These are phyloP conservation scores for Pholiota microspora DNA, from an alignment of 768 basidiomycete species.

Conservation along the genomic window DNA sequence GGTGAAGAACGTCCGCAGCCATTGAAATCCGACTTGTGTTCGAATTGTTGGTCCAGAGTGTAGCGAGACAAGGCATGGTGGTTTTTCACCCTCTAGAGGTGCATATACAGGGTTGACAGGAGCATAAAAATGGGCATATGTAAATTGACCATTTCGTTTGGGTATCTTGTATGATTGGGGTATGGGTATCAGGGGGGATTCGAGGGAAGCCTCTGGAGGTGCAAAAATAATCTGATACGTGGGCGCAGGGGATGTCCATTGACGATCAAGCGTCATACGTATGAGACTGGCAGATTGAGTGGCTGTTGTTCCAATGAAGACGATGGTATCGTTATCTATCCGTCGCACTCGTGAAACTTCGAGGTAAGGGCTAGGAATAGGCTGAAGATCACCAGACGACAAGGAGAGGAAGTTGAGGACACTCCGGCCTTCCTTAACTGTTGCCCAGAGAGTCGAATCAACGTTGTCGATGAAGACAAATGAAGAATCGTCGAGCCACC, in stretches of 20 bases:
- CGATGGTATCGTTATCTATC: conserved; percentile 5
- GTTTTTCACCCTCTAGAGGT: conserved; percentile 24
- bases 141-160: conserved; percentile 8
- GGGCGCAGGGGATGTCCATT: conserved; percentile 6
- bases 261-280: conserved; percentile 8
- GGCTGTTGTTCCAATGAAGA: conserved; percentile 6
- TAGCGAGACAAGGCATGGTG: conserved; percentile 60
- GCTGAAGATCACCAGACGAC: conserved; percentile 1
- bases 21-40: conserved; percentile 42
- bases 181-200: neutral
- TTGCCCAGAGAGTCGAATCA: conserved; percentile 2
- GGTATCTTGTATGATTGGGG: conserved; percentile 8
- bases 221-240: conserved; percentile 1
- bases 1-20: conserved; percentile 58
- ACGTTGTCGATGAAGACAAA: conserved; percentile 5
- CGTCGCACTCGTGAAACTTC: conserved; percentile 6
- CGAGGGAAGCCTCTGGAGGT: conserved; percentile 1
- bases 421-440: conserved; percentile 5
- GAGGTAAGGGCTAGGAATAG: conserved; percentile 6
- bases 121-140: conserved; percentile 7
- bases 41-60: conserved; percentile 70
- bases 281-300: neutral
- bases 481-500: conserved; percentile 5
- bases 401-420: conserved; percentile 5
- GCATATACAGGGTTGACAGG: conserved; percentile 2